Conservation (phyloP, 768 basidiomycete species). For the Pleurotus cornucopiae region DNA sequence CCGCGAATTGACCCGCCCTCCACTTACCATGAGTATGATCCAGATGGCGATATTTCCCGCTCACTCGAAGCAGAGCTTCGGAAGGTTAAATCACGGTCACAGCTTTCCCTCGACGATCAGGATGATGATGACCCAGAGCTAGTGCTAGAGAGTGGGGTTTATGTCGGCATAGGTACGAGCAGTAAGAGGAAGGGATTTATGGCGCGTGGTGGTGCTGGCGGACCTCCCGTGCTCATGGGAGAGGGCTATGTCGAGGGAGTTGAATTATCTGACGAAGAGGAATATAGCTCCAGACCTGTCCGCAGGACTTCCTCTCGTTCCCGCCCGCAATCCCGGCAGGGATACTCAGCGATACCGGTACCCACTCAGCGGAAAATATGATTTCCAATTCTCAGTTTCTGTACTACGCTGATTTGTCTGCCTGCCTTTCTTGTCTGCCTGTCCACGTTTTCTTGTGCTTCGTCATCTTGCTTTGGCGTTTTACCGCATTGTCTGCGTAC, state of each 20-base stretch:
- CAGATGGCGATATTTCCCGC: background rate
- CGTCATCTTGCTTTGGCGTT: too few relatives aligned
- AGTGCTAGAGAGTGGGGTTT: constrained; percentile 45
- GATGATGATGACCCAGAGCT: constrained; percentile 33
- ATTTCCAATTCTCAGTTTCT: too few relatives aligned
- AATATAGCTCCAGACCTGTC: too few relatives aligned
- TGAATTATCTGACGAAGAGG: constrained; percentile 9
- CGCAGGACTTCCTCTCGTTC: too few relatives aligned
- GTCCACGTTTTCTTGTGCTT: too few relatives aligned
- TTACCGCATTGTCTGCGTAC: too few relatives aligned
- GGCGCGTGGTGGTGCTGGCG: constrained; percentile 73
- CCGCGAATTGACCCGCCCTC: constrained; percentile 10
- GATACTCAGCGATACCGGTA: too few relatives aligned
- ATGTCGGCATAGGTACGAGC: constrained; percentile 51
- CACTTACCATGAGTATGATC: background rate
- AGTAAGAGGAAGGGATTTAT: constrained; percentile 58
- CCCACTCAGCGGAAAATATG: too few relatives aligned
- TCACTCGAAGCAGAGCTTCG: constrained; percentile 61
- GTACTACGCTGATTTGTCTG: too few relatives aligned
- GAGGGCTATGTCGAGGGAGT: constrained; percentile 63
- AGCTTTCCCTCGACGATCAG: constrained; percentile 15
- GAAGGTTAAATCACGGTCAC: constrained; percentile 28
- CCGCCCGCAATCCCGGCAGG: too few relatives aligned
- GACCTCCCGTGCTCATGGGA: constrained; percentile 67
- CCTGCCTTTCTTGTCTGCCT: too few relatives aligned